A percentile compares a stretch with the other conserved stretches of the same genome.
These are phyloP conservation scores for Tricholomella constricta DNA, from an alignment of 768 basidiomycete species.

Conservation along the genomic window DNA sequence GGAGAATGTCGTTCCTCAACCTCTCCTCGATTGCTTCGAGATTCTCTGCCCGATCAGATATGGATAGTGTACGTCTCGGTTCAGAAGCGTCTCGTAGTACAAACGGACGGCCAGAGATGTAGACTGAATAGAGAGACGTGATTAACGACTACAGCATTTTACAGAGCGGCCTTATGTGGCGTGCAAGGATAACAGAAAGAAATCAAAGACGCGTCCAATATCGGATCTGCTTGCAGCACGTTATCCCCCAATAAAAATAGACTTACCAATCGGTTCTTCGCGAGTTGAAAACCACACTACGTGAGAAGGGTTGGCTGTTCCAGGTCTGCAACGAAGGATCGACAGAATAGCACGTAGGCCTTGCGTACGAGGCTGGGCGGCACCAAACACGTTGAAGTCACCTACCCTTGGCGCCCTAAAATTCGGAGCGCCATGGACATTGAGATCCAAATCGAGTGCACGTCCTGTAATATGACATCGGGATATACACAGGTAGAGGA, in stretches of 20 bases:
- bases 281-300: constrained; percentile 97
- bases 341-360: constrained; percentile 90
- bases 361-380: constrained; percentile 91
- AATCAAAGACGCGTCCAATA: neutral
- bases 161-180: neutral
- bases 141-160: constrained; percentile 11
- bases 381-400: constrained; percentile 90
- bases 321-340: constrained; percentile 74
- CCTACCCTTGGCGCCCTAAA: constrained; percentile 83
- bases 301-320: constrained; percentile 60
- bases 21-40: constrained; percentile 90
- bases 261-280: constrained; percentile 90
- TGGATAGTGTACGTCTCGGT: constrained; percentile 72
- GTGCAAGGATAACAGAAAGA: constrained; percentile 2
- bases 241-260: neutral
- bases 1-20: constrained; percentile 87
- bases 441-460: constrained; percentile 87
- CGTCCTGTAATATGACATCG: constrained; percentile 56
- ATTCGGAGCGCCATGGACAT: constrained; percentile 93
- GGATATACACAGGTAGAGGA: neutral
- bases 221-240: neutral
- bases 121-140: constrained; percentile 47
- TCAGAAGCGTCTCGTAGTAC: constrained; percentile 87
- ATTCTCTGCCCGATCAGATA: constrained; percentile 94
- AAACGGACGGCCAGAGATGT: constrained; percentile 90